Conservation (phyloP, 495 filamentous ascomycete species). For the Neurospora terricola region DNA sequence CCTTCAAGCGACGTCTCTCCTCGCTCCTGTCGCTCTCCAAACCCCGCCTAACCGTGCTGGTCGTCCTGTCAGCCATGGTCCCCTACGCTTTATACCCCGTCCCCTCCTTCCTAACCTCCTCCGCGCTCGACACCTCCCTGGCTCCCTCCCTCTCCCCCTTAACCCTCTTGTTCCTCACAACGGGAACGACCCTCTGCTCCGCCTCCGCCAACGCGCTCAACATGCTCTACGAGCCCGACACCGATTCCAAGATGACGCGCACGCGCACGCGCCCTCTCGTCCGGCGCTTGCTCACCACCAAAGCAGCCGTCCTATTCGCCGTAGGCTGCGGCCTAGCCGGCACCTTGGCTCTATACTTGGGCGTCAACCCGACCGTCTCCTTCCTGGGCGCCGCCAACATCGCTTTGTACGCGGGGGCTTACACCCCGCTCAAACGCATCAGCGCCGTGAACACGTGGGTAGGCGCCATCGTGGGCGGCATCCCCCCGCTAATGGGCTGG, state of each 20-base stretch:
- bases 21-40: conserved; percentile 87
- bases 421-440: conserved; percentile 85
- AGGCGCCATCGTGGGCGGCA: conserved; percentile 83
- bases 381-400: conserved; percentile 82
- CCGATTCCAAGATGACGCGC: conserved; percentile 85
- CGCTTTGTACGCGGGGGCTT: conserved; percentile 76
- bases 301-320: conserved; percentile 73
- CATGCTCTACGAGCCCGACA: conserved; percentile 88
- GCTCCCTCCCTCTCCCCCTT: conserved; percentile 77
- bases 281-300: conserved; percentile 64
- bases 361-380: conserved; percentile 88
- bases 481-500: conserved; percentile 97
- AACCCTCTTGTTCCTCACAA: conserved; percentile 85
- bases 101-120: conserved; percentile 60
- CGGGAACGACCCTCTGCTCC: conserved; percentile 74
- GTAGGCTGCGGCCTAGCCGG: conserved; percentile 56
- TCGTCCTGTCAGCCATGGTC: conserved; percentile 83
- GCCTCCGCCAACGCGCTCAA: conserved; percentile 90
- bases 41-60: conserved; percentile 83
- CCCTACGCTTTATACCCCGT: conserved; percentile 91
- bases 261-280: conserved; percentile 87
- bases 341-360: conserved; percentile 63
- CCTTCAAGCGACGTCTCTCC: conserved; percentile 66
- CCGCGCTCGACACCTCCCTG: conserved; percentile 44
- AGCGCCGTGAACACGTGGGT: conserved; percentile 91